Base-by-base conservation (phyloP, 306 rosid species). In the Vigna hirtella region DNA sequence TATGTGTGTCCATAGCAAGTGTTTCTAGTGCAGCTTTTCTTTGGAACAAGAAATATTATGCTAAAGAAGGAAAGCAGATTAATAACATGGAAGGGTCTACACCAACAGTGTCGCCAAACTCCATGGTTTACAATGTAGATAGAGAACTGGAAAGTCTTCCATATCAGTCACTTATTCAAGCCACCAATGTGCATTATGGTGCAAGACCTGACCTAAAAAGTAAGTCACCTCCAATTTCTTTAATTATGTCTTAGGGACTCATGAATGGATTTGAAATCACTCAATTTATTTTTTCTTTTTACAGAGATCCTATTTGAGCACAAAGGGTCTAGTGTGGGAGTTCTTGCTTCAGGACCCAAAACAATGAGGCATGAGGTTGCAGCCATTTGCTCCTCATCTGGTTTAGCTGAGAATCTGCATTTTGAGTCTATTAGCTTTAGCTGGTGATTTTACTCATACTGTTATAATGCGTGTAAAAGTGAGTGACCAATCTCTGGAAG, bases 291-390 rank as follows among this genome's bases (percentile, higher is more conserved):
- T 61, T 48, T 40, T 6, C 6, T 0, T 22, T 32, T 14, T 10
- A 76, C 75, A 93, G 98, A 34, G 66, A 51, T 91, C 22, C 49
- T 91, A 59, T 36, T 59, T 5, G 96, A 82, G 70, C 18, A 81
- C 69, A 84, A 80, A 70, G 98, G 78, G 74, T 70, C 88, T 34
- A 92, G 83, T 74, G 70, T 87, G n/a, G 94, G 91, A 65, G 91
- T 93, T 68, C 48, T 89, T 17, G 91, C 51, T 7, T 81, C 94
- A 52, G 98, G 98, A 18, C 94, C 98, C 28, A 89, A 83, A 79
- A 76, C 69, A 62, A 62, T 93, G 90, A 89, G 94, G 87, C 97
- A 89, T 14, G 88, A 85, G 17, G 91, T 89, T 59, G 98, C 98
- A 62, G 59, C 87, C 79, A 89, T 91, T 79, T 93, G 98, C 65